Conservation (phyloP, 306 rosid species). For the Abrus pulchellus region DNA sequence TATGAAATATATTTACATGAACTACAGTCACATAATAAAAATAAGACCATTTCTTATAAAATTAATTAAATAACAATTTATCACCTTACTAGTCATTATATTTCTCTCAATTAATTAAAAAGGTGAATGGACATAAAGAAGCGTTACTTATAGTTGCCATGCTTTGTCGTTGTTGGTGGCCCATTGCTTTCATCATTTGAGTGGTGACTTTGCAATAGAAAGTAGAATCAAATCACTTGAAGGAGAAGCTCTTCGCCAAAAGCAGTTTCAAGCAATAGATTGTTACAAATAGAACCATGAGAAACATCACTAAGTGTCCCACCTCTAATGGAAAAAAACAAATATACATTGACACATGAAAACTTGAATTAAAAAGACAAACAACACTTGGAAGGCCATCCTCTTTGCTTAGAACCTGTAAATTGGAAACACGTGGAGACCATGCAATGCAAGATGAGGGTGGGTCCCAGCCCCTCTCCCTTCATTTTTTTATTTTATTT, state of each 20-base stretch:
- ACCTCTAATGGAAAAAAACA: too few species aligned
- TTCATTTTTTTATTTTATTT: too few species aligned
- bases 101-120: not conserved
- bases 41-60: not conserved
- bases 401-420: not conserved
- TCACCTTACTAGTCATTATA: not conserved
- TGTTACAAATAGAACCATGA: too few species aligned
- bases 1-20: too few species aligned
- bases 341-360: not conserved
- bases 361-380: not conserved
- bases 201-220: not conserved
- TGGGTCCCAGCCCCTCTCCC: too few species aligned
- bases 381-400: not conserved
- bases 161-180: slow-evolving; percentile 3
- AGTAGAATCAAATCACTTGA: not conserved
- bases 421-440: not conserved
- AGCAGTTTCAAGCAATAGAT: not conserved
- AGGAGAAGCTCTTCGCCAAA: not conserved
- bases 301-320: too few species aligned
- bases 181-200: not conserved
- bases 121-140: not conserved
- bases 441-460: not conserved
- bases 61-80: not conserved
- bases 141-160: not conserved
- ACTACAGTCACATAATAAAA: too few species aligned